These are phyloP conservation scores for Capronia americana DNA, from an alignment of 2,329 filamentous ascomycete genomes.

Conservation along the genomic window DNA sequence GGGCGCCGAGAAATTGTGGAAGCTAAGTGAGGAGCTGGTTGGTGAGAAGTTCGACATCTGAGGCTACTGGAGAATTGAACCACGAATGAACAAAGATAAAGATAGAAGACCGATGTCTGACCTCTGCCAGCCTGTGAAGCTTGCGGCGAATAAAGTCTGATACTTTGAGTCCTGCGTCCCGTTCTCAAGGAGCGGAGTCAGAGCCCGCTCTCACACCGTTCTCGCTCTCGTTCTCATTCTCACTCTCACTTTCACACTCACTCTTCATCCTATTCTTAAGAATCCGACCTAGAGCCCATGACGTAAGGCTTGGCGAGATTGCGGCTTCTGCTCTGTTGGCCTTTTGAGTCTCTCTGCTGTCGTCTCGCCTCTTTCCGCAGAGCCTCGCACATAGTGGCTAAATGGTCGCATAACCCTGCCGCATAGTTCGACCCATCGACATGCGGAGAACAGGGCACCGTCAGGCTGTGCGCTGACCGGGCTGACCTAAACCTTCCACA, in stretches of 20 bases:
- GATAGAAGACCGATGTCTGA: background rate
- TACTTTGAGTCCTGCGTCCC: background rate
- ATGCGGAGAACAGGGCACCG: background rate
- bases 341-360: background rate
- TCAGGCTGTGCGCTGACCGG: background rate
- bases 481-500: background rate
- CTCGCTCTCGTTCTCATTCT: background rate
- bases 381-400: background rate
- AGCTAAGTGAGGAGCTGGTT: constrained; percentile 43
- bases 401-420: background rate
- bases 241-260: background rate
- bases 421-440: background rate
- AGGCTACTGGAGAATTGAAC: background rate
- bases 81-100: background rate
- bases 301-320: background rate
- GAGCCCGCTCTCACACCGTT: background rate
- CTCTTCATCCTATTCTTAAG: too few relatives aligned
- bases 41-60: constrained; percentile 41
- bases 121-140: background rate
- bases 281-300: background rate
- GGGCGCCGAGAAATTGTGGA: constrained; percentile 44
- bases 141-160: background rate
- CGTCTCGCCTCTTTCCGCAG: background rate
- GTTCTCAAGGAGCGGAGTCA: background rate
- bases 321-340: background rate